These are phyloP conservation scores for Diaporthe citrichinensis DNA, from an alignment of 2,329 filamentous ascomycete genomes.

Conservation along the genomic window DNA sequence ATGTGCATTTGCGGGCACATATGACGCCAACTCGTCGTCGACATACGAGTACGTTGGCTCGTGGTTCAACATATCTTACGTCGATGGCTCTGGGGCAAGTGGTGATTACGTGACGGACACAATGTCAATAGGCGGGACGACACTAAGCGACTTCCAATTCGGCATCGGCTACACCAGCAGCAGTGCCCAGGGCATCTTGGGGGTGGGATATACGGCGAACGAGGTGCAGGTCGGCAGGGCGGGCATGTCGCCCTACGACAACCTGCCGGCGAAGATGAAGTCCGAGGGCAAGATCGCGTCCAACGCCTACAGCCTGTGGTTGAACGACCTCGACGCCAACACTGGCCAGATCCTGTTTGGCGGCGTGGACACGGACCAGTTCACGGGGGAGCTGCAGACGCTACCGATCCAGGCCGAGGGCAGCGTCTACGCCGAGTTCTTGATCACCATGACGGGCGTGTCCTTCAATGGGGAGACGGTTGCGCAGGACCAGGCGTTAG, in stretches of 20 bases:
- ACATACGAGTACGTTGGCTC: slow-evolving; percentile 81
- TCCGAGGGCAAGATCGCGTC: slow-evolving; percentile 72
- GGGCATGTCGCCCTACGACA: slow-evolving; percentile 71
- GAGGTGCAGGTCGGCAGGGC: slow-evolving; percentile 79
- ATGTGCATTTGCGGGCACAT: slow-evolving; percentile 76
- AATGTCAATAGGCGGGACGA: slow-evolving; percentile 70
- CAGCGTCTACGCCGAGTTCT: slow-evolving; percentile 72
- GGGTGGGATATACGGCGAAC: slow-evolving; percentile 85
- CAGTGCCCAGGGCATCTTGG: slow-evolving; percentile 80
- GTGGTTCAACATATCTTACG: slow-evolving; percentile 90
- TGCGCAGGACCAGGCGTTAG: slow-evolving; percentile 65
- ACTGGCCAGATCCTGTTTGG: slow-evolving; percentile 81
- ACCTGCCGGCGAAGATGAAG: slow-evolving; percentile 77
- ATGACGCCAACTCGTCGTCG: slow-evolving; percentile 78
- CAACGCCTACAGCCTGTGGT: slow-evolving; percentile 81
- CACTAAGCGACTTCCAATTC: slow-evolving; percentile 74
- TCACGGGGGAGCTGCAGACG: slow-evolving; percentile 72
- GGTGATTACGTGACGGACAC: slow-evolving; percentile 88
- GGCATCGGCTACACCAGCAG: slow-evolving; percentile 78
- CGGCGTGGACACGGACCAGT: slow-evolving; percentile 78
- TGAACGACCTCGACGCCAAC: slow-evolving; percentile 78
- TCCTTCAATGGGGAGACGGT: slow-evolving; percentile 59
- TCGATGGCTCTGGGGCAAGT: slow-evolving; percentile 81
- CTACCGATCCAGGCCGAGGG: slow-evolving; percentile 74
- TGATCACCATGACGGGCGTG: slow-evolving; percentile 77